phyloP scores from a whole-genome alignment of 345 rosid genomes.

The Passiflora organensis region DNA sequence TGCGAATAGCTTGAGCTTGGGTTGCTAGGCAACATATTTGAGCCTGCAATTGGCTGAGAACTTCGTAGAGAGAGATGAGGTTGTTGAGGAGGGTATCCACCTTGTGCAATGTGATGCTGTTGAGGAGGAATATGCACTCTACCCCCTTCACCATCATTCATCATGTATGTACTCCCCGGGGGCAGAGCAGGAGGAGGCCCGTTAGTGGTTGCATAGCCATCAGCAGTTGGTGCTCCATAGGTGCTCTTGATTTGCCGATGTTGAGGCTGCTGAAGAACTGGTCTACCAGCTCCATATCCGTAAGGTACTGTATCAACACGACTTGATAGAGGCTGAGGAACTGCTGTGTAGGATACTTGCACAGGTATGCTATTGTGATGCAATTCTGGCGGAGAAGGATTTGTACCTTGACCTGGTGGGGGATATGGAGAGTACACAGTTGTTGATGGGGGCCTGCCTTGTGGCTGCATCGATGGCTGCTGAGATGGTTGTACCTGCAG shows the following conservation, averaged over 20 bases:
- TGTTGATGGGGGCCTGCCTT: constrained; percentile 56
- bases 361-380: constrained; percentile 62
- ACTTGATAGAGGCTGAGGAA: constrained; percentile 61
- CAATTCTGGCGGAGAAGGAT: constrained; percentile 52
- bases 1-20: constrained; percentile 44
- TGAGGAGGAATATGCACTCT: constrained; percentile 55
- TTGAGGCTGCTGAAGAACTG: constrained; percentile 56
- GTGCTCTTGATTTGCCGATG: constrained; percentile 63
- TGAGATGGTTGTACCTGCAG: constrained; percentile 47
- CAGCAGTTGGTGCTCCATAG: constrained; percentile 51
- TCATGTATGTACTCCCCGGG: constrained; percentile 58
- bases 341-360: constrained; percentile 65
- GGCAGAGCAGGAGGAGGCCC: constrained; percentile 53
- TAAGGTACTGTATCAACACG: constrained; percentile 53
- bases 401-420: constrained; percentile 47
- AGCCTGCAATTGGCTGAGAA: constrained; percentile 42
- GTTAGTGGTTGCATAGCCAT: constrained; percentile 50
- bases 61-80: constrained; percentile 41
- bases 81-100: constrained; percentile 45
- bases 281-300: constrained; percentile 62
- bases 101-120: constrained; percentile 61
- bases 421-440: constrained; percentile 59
- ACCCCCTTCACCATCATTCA: constrained; percentile 61
- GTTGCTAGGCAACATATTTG: constrained; percentile 34
- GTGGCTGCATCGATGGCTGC: constrained; percentile 52